Base-by-base conservation (phyloP, 352 stramenopile genomes). In the Phytophthora palmivora region DNA sequence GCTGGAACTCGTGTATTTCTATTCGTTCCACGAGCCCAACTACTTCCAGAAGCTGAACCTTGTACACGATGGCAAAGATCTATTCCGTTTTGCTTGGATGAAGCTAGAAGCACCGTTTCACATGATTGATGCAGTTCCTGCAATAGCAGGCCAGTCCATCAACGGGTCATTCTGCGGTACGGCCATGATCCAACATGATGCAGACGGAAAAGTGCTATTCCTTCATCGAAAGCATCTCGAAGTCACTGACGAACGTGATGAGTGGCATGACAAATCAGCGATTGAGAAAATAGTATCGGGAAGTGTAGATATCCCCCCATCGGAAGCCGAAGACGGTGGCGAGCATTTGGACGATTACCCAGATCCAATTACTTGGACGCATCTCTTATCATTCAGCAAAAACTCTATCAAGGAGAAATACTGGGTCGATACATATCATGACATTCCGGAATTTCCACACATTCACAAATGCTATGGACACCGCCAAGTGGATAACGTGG, bases 341-440 rank as follows among this genome's bases (percentile, higher is more conserved):
- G 21, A 15, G 21, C 30, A 48, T 8, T 12, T 48, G 10, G 66
- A 63, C 57, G 24, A 58, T 44, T 58, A 63, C 45, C 47, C 59
- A 28, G 72, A 83, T 36, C 73, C 73, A 4, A 52, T 69, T 15
- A 74, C 83, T 45, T 85, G 81, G 73, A 87, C 82, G 14, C 79
- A 89, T 36, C 58, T 91, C 54, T 50, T 83, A 57, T 73, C 79
- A 33, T 78, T 90, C 65, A 76, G 75, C 48, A 70, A 63, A 6
- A 76, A 57, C 12, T 52, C 57, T 0, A 66, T 33, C 12, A 54
- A 51, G 2, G 43, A 21, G 8, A 42, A 81, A 39, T 88, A 84
- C 50, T 60, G 44, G 48, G 61, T 88, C 22, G 73, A 84, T 32
- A 73, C 82, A 38, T 86, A 72, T 49, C 53, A 76, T 24, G 67